A percentile compares a stretch with the other conserved stretches of the same genome.
These are phyloP conservation scores for Leishmania tropica DNA, from an alignment of 208 protist genomes.

Conservation along the genomic window DNA sequence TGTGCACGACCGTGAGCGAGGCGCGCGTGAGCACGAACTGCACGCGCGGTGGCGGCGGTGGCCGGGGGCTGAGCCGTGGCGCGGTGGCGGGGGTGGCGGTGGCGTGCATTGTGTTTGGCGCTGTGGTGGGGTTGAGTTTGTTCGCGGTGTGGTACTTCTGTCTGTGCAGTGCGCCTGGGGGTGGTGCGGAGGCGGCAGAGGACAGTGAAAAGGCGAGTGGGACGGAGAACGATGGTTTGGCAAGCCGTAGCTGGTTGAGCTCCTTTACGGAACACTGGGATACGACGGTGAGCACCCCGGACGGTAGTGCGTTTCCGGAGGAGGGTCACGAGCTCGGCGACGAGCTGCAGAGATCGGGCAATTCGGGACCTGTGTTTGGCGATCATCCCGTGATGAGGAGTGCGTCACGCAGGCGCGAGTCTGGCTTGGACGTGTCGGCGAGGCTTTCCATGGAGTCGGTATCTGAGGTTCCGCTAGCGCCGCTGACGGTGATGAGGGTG, in stretches of 20 bases:
- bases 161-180: background rate
- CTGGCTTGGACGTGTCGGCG: background rate
- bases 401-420: background rate
- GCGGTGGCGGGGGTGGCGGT: slow-evolving; percentile 37
- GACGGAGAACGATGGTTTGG: background rate
- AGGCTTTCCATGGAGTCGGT: background rate
- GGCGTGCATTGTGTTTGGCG: slow-evolving; percentile 32
- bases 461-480: background rate
- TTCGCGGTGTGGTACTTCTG: background rate
- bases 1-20: slow-evolving; percentile 55
- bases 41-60: slow-evolving; percentile 16
- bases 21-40: slow-evolving; percentile 35
- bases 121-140: slow-evolving; percentile 20
- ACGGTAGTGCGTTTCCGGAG: background rate
- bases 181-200: background rate
- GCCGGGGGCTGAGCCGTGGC: slow-evolving; percentile 30
- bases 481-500: background rate
- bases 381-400: background rate
- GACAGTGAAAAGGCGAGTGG: background rate
- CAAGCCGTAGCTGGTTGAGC: background rate
- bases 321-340: background rate
- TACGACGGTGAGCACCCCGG: background rate
- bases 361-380: background rate
- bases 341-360: background rate
- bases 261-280: too few species aligned